Base-by-base conservation (phyloP, 106 monocot genomes). In the Dendrobium catenatum region DNA sequence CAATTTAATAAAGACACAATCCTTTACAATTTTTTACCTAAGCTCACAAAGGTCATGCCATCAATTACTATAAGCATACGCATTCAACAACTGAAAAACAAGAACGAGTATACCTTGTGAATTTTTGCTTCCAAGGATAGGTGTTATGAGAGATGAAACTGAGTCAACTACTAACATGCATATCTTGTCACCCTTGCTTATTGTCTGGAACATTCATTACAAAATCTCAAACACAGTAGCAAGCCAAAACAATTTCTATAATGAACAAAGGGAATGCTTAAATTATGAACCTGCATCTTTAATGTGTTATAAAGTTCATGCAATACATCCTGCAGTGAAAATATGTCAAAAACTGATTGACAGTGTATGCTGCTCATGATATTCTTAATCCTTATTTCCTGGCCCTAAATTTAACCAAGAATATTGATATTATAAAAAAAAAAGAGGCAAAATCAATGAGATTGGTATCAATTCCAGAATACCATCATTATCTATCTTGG, bases 261-360 rank as follows among this genome's bases (percentile, higher is more conserved):
- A 76, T 22, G 16, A 66, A 18, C 4, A 27, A 40, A 77, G 22
- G 18, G 5, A 37, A 54, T 75, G 56, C 15, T 59, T 26, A 42
- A 40, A 42, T 46, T 55, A 48, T n/a, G 66, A 78, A 91, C 88
- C 92, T 85, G 67, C 59, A 79, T 68, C 64, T 79, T 85, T 79
- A 94, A 61, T 37, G 49, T 83, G 55, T 43, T 59, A 54, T 87
- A 84, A 6, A 95, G 81, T 78, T 91, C 84, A 81, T 84, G 81
- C 40, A 99, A 85, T 33, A 81, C 77, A 82, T 90, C 88, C 84
- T 86, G 80, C 54, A 99, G 67, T 37, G 74, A 80, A 89, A 93
- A 95, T 46, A 99, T 88, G 80, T 99, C 98, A 91, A 88, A 99
- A 51, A 99, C 82, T n/a, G 95, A 73, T 22, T 82, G 74, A 80